These are phyloP conservation scores for Lenwebbia sp. DNA, from an alignment of 345 rosid species.

Conservation along the genomic window DNA sequence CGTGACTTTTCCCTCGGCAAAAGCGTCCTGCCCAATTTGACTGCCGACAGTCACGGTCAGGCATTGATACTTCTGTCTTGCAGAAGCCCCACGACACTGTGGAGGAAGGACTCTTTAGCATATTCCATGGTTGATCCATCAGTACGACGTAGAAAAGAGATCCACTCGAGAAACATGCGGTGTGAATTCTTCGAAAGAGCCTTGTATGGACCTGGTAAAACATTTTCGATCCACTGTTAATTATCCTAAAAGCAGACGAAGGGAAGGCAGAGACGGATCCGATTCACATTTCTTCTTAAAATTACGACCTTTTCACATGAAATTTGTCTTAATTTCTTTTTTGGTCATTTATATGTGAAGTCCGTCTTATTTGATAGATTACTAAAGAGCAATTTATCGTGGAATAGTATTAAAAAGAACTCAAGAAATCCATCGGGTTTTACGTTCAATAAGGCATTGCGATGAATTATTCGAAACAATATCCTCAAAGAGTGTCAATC, in stretches of 20 bases:
- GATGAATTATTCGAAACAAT: not conserved
- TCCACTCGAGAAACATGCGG: not conserved
- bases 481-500: not conserved
- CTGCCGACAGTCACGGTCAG: not conserved
- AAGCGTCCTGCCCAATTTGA: not conserved
- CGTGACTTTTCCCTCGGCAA: not conserved
- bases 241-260: not conserved
- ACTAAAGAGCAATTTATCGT: no score
- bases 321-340: no score
- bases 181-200: not conserved
- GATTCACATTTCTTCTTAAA: not conserved
- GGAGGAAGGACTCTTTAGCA: not conserved
- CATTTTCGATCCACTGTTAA: not conserved
- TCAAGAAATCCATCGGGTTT: not conserved
- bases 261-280: no score
- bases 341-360: no score
- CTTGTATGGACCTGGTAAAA: not conserved
- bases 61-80: not conserved
- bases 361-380: no score
- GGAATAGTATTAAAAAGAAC: not conserved
- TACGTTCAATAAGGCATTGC: not conserved
- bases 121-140: no score
- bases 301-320: not conserved
- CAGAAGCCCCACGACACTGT: not conserved
- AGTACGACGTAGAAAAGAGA: no score